Evolutionary conservation across 371 early-diverging fungal species (phyloP), one percentile per base, ranked within the genome.

Genomic region (Nematocida minor): DNA sequence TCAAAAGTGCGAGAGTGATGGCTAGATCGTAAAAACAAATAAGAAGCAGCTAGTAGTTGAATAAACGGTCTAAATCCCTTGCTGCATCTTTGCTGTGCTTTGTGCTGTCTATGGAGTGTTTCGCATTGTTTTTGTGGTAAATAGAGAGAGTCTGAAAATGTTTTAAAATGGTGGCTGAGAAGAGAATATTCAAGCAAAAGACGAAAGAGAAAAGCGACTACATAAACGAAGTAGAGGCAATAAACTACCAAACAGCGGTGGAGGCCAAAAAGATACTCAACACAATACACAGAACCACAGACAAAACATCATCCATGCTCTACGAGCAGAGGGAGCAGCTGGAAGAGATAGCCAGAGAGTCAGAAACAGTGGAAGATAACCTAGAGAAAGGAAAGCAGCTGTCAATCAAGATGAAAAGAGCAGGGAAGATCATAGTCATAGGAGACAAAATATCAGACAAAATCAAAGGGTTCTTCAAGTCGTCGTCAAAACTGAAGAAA

Each of bases 401-500:
- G 0, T 41, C 77, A 42, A 49, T 74, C 14, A 74, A 74, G 44
- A 74, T 74, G 77, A 63, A 74, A 48, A 48, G 77, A 34, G 77
- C 77, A 55, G 66, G 66, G 32, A 74, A 74, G 51, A 44, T 74
- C 22, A 64, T 74, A 18, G 44, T 60, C 7, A 64, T 74, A 25
- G 77, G 63, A 40, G 77, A 74, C 38, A 74, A 74, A 60, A 63
- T 74, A 36, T 16, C 51, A 20, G 77, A 74, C 36, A 49, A 62
- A 31, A 40, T 74, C 34, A 74, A 74, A 51, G 34, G 49, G 22
- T 7, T 74, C 18, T 74, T 74, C 48, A 68, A 51, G 34, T 22
- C 55, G n/a, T 25, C 27, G 11, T 44, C 69, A 22, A 51, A 62
- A 40, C 25, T 47, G 25, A 70, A 48, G 36, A 9, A 63, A 7